Percentiles rank a stretch among this genome's conserved stretches.
Evolutionary conservation across 148 eudicot genomes (phyloP).

Genomic region (Rhododendron simsii): DNA sequence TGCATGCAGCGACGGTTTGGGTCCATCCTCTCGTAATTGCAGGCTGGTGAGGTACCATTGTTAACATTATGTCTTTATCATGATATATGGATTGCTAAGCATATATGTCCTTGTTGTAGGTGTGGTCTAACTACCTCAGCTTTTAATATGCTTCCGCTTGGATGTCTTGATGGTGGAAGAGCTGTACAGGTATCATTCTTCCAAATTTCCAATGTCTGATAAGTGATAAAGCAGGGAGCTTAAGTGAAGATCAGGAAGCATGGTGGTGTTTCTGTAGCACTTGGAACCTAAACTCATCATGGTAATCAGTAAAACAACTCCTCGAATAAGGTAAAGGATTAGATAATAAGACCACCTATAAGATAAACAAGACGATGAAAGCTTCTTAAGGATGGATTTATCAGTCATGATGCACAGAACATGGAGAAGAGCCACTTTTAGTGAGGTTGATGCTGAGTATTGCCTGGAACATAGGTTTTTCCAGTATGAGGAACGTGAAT

Average conservation of each 20-base stretch:
- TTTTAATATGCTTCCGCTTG: slow-evolving; percentile 95
- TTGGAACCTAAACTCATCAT: not conserved
- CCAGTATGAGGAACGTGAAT: not conserved
- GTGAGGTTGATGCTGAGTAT: not conserved
- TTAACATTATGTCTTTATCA: not conserved
- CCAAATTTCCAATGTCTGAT: not conserved
- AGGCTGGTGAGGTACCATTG: slow-evolving; percentile 72
- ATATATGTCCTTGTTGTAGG: slow-evolving; percentile 41
- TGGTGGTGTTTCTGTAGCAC: not conserved
- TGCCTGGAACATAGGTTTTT: not conserved
- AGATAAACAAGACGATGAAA: not conserved
- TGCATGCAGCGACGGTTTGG: slow-evolving; percentile 81
- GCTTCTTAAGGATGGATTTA: not conserved
- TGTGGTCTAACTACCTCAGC: slow-evolving; percentile 98
- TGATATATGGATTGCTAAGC: not conserved
- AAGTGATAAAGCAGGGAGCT: slow-evolving; percentile 6
- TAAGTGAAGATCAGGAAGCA: not conserved
- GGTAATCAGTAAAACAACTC: not conserved
- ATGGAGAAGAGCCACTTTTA: not conserved
- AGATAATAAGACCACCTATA: not conserved
- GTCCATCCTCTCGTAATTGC: slow-evolving; percentile 97
- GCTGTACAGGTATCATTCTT: slow-evolving; percentile 70
- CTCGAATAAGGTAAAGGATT: not conserved
- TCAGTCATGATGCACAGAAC: not conserved
- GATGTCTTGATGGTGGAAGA: slow-evolving; percentile 99